Evolutionary conservation across 345 rosid species (phyloP), one percentile per base, ranked within the genome.

Genomic region (Lumnitzera littorea): DNA sequence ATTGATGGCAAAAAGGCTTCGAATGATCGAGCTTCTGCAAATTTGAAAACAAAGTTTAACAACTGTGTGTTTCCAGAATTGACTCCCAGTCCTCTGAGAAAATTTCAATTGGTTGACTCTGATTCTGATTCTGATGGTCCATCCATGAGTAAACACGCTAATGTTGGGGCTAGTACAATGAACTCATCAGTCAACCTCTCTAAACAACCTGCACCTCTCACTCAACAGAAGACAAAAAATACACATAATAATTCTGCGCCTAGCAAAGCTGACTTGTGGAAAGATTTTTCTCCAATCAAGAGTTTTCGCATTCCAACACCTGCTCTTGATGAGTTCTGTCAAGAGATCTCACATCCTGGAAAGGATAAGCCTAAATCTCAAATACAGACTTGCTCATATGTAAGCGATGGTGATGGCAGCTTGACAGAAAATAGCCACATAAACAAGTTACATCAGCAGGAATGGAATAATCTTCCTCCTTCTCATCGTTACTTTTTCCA

Each of bases 91-190:
- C 97, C 99, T 67, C 88, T 87, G 54, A 75, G 99, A 64, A 92
- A 67, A 74, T 92, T 92, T 67, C 91, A 78, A 73, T 74, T 90
- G 51, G 70, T 89, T 59, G 96, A 90, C 70, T 84, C 97, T 54
- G 96, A 90, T 71, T 84, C 97, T 13, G 96, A 89, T 75, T 86
- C 73, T 13, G 91, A 88, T 56, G 82, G 80, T 61, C 80, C 82
- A 67, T 63, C 79, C 48, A 63, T 36, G n/a, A 47, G 68, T 29
- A 64, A 63, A 50, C 67, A 57, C 69, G 67, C 55, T 15, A 51
- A 51, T 48, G 51, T 73, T 69, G 78, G 56, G 58, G 65, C 78
- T 67, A 54, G 25, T 43, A 70, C 48, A 56, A 56, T 41, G 16
- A 70, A 72, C 63, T 58, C 71, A 55, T 55, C 60, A 11, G 54